Percentiles rank a stretch among this genome's conserved stretches.
These are phyloP conservation scores for Amniculicola lignicola DNA, from an alignment of 495 filamentous ascomycete genomes.

Conservation along the genomic window DNA sequence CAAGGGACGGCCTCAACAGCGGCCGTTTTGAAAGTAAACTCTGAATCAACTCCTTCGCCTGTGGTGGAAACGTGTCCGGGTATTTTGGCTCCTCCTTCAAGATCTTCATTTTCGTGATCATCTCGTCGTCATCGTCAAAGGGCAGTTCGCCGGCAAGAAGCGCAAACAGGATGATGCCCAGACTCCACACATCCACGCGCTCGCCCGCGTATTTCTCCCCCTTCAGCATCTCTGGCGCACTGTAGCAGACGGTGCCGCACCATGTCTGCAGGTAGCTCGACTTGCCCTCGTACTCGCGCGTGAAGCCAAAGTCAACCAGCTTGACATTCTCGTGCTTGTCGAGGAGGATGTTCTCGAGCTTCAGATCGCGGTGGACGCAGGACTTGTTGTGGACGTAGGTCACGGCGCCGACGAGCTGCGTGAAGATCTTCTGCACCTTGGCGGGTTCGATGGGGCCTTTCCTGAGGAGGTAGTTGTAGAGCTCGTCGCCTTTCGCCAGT, in stretches of 20 bases:
- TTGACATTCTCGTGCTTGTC: conserved; percentile 98
- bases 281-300: conserved; percentile 92
- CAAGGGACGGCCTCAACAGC: conserved; percentile 72
- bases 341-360: conserved; percentile 94
- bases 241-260: conserved; percentile 96
- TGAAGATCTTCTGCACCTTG: conserved; percentile 93
- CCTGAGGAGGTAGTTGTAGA: conserved; percentile 90
- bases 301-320: conserved; percentile 98
- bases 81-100: conserved; percentile 78
- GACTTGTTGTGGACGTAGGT: conserved; percentile 92
- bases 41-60: conserved; percentile 72
- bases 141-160: conserved; percentile 88
- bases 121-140: conserved; percentile 88
- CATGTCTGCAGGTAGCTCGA: conserved; percentile 95
- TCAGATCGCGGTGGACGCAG: conserved; percentile 94
- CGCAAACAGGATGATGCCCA: conserved; percentile 94
- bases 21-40: conserved; percentile 83
- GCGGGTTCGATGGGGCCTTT: conserved; percentile 80
- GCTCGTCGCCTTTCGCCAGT: conserved; percentile 70
- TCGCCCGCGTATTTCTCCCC: conserved; percentile 97
- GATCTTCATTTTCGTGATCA: conserved; percentile 78
- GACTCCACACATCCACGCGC: conserved; percentile 97
- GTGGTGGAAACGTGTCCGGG: conserved; percentile 72
- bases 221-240: conserved; percentile 96
- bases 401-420: conserved; percentile 92